Conservation (phyloP, 805 yeast genomes). For the Teunomyces tritomae region DNA sequence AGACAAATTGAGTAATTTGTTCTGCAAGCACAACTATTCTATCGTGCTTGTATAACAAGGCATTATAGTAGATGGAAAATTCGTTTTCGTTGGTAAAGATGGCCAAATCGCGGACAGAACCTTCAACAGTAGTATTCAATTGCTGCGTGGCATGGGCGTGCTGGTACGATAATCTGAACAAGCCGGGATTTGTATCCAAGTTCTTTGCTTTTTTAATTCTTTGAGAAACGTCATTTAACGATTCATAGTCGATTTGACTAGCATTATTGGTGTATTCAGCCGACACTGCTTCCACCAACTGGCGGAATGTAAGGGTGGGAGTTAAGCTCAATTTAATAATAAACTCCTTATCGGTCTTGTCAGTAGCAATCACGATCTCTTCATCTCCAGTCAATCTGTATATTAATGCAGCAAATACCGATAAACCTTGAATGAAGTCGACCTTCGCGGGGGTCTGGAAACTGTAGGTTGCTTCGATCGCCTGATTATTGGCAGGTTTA, state of each 20-base stretch:
- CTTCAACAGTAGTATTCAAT: slow-evolving; percentile 46
- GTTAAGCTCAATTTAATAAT: slow-evolving; percentile 63
- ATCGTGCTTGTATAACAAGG: slow-evolving; percentile 65
- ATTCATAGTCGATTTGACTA: slow-evolving; percentile 39
- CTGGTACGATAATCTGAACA: slow-evolving; percentile 62
- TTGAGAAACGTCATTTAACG: slow-evolving; percentile 55
- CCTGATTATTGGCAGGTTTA: slow-evolving; percentile 66
- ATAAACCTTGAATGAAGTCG: slow-evolving; percentile 52
- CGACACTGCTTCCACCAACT: slow-evolving; percentile 47
- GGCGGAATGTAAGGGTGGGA: slow-evolving; percentile 52
- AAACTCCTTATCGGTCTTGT: slow-evolving; percentile 44
- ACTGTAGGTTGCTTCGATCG: slow-evolving; percentile 57
- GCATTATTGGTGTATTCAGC: slow-evolving; percentile 36
- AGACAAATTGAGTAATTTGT: slow-evolving; percentile 60
- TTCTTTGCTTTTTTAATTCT: slow-evolving; percentile 48
- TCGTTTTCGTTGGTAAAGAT: slow-evolving; percentile 37
- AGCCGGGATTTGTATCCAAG: slow-evolving; percentile 57
- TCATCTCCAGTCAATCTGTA: slow-evolving; percentile 91
- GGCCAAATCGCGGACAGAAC: slow-evolving; percentile 65
- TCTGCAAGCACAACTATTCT: slow-evolving; percentile 70
- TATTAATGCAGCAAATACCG: slow-evolving; percentile 68
- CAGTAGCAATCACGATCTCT: slow-evolving; percentile 83
- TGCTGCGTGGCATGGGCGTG: slow-evolving; percentile 39
- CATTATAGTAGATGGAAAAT: slow-evolving; percentile 63
- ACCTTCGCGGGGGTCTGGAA: slow-evolving; percentile 19